phyloP scores from a whole-genome alignment of 2,329 filamentous ascomycete genomes.

The Hypoxylon sp. region DNA sequence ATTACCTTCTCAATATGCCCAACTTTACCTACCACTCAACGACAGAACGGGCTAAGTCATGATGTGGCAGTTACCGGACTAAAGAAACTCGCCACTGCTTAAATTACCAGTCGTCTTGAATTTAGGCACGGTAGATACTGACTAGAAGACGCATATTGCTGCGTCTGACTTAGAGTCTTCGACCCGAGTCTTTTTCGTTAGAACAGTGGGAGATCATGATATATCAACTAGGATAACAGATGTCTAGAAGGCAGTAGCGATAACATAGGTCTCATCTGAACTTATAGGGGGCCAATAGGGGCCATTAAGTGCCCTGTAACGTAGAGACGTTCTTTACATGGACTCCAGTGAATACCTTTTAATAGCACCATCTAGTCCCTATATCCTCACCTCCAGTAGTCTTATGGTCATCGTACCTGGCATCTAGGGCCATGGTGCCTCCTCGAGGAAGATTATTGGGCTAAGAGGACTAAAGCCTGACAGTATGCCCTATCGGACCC shows the following conservation, averaged over 20 bases:
- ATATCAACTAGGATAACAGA: too few relatives aligned
- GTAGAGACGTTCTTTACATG: background rate
- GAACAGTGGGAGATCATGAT: too few relatives aligned
- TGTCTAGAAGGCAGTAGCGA: too few relatives aligned
- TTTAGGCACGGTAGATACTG: background rate
- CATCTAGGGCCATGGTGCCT: background rate
- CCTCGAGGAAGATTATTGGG: too few relatives aligned
- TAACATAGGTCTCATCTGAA: background rate
- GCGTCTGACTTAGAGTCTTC: too few relatives aligned
- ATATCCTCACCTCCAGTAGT: too few relatives aligned
- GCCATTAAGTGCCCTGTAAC: background rate
- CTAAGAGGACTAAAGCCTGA: too few relatives aligned
- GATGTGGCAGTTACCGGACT: conserved; percentile 32
- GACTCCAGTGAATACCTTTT: background rate
- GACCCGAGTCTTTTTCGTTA: too few relatives aligned
- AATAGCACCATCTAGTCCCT: too few relatives aligned
- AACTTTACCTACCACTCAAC: background rate
- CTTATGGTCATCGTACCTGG: background rate
- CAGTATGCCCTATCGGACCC: too few relatives aligned
- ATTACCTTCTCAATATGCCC: background rate
- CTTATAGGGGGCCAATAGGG: background rate
- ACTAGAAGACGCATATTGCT: background rate
- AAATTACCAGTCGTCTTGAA: background rate
- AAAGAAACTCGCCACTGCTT: conserved; percentile 43
- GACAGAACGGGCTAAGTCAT: conserved; percentile 4